phyloP scores from a whole-genome alignment of 345 rosid genomes.

The Citrus hindsii region DNA sequence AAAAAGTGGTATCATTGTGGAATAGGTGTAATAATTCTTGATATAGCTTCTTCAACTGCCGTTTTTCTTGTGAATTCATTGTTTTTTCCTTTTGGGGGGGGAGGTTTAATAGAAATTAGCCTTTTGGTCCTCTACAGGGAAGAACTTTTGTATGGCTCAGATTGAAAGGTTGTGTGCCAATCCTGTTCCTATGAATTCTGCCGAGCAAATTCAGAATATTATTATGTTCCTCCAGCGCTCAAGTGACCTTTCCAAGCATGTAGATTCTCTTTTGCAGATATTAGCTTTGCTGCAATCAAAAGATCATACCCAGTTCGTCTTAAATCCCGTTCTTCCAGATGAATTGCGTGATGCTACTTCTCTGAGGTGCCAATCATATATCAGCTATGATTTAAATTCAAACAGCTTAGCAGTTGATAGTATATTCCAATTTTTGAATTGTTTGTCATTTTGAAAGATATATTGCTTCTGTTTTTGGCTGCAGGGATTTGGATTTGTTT shows the following conservation, averaged over 20 bases:
- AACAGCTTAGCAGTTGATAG: not conserved
- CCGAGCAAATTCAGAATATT: conserved; percentile 71
- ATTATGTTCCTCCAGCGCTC: conserved; percentile 71
- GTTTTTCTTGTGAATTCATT: not conserved
- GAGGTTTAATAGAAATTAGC: not conserved
- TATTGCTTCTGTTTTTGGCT: conserved; percentile 4
- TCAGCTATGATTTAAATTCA: not conserved
- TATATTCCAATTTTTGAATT: not conserved
- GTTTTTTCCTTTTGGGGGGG: not conserved
- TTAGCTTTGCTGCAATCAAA: conserved; percentile 53
- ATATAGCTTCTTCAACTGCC: not conserved
- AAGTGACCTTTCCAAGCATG: conserved; percentile 65
- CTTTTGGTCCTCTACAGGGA: conserved; percentile 40
- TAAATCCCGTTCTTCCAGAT: conserved; percentile 61
- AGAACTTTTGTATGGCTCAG: conserved; percentile 61
- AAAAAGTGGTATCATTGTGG: not conserved
- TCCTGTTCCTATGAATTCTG: conserved; percentile 43
- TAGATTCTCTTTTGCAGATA: conserved; percentile 66
- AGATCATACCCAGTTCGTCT: conserved; percentile 46
- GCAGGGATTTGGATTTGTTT: conserved; percentile 48
- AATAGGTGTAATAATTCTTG: not conserved
- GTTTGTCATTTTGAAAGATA: not conserved
- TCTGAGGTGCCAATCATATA: conserved; percentile 46
- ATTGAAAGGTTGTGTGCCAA: conserved; percentile 56
- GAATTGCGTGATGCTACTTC: conserved; percentile 47